These are phyloP conservation scores for Melaleuca alternifolia DNA, from an alignment of 345 rosid species.

Conservation along the genomic window DNA sequence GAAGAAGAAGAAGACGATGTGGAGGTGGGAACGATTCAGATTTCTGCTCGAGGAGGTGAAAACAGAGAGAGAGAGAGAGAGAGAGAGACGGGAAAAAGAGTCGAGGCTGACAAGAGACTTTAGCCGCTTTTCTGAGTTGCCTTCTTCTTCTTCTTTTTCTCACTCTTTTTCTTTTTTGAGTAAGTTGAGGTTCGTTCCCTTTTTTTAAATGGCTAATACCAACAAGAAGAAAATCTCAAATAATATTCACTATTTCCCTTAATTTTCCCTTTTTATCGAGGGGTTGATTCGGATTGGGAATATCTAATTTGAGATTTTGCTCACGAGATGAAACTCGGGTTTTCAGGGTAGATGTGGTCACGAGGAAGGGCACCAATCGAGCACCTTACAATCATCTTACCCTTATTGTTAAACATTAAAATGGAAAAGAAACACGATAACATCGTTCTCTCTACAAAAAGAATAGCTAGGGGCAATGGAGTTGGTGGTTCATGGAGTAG, in stretches of 20 bases:
- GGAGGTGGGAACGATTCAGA: not conserved
- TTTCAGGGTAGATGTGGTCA: accelerated
- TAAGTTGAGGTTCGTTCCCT: not conserved
- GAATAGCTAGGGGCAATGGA: not conserved
- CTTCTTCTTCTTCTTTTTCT: not conserved
- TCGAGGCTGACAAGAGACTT: not conserved
- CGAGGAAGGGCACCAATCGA: too few relatives aligned
- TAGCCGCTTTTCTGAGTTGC: not conserved
- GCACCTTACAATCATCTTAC: too few relatives aligned
- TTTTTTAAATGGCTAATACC: not conserved
- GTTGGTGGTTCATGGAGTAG: not conserved
- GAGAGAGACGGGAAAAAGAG: not conserved
- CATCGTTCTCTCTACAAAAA: not conserved
- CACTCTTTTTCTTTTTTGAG: accelerated
- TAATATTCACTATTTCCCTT: too few relatives aligned
- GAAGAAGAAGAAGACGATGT: too few relatives aligned
- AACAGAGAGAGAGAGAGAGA: not conserved
- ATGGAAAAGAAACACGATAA: not conserved
- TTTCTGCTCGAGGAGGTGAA: not conserved
- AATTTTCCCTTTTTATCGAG: too few relatives aligned
- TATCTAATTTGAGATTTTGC: not conserved
- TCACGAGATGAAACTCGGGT: accelerated
- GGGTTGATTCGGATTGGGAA: not conserved
- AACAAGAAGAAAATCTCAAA: not conserved
- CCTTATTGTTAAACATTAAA: not conserved